Evolutionary conservation across 805 yeast genomes (phyloP), one percentile per base, ranked within the genome.

Genomic region (Saturnispora zaruensis): DNA sequence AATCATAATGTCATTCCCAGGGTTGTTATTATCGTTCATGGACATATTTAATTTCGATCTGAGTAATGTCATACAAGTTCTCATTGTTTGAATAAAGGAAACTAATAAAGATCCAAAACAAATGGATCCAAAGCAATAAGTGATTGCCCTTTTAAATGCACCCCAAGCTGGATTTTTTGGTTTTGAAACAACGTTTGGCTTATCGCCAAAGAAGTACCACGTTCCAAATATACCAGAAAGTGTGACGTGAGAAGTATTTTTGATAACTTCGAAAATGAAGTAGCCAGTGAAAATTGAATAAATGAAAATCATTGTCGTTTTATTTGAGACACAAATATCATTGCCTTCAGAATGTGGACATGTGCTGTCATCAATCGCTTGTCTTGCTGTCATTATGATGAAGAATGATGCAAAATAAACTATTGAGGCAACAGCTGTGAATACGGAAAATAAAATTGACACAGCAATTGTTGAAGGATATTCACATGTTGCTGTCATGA

Each of bases 91-190:
- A 54, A 87, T 75, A 36, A 85, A 53, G 0, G 97, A 78, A 4
- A 88, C 95, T 55, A 89, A 75, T 56, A 89, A 69, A 2, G 70
- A 66, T 0, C 96, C 96, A 61, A 87, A 84, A 63, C 95, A 84
- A 49, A 90, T 83, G 2, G 96, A 85, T 2, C 98, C 97, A 60
- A 89, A 84, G 8, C 95, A 87, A 62, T 82, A 84, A 3, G 96
- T 84, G 66, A 87, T 65, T 1, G 96, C 87, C 56, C 96, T 75
- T 38, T 63, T 65, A 56, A 89, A 79, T 2, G 96, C 82, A 2
- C 93, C 89, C 53, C 82, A 69, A 0, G 95, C 93, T 3, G 96
- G 91, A 71, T 77, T 75, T 58, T 63, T 74, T 30, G 96, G 96
- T 11, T 88, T 78, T 49, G 73, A 73, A 18, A 84, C 76, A 9